Evolutionary conservation across 2,329 filamentous ascomycete genomes (phyloP), one percentile per base, ranked within the genome.

Genomic region (Trichoderma koningii): DNA sequence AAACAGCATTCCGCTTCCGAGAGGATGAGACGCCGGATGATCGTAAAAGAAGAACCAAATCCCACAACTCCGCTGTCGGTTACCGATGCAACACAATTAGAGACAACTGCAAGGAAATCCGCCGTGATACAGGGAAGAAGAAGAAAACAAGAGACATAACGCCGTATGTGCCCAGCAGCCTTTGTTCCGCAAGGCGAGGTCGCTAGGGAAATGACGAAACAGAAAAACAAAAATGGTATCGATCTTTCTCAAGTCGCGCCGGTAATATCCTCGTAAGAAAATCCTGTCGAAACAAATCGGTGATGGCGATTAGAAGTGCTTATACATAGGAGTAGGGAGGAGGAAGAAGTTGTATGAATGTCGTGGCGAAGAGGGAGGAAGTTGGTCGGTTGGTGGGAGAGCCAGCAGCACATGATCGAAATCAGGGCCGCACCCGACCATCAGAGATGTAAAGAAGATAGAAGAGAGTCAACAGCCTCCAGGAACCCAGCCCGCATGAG

Each of bases 221-320:
- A 72, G 70, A 68, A 76, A 79, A 62, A 76, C 76, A 72, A 79
- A 62, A 75, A 71, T 80, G 79, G 77, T 80, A 80, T 82, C 79
- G 76, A 80, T 77, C 78, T 77, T 78, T 77, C 75, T 77, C 73
- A 71, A 72, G 72, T 73, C 74, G 78, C 75, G 76, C 77, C 76
- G 74, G 69, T 71, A 67, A 56, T 71, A 73, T 76, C 73, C 75
- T 76, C 72, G 72, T 72, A 47, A 64, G 48, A 62, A 65, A 74
- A 56, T 55, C 79, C 76, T 81, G 78, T 80, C 75, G 78, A 78
- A 78, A 74, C 51, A 67, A 62, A 48, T 59, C 66, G 63, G 56
- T 65, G 66, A 77, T 81, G 77, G 80, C 75, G 77, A 79, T 41
- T 77, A 78, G 77, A 72, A 75, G 77, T 81, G 76, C 81, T 82